Percentiles rank a stretch among this genome's conserved stretches.
Evolutionary conservation across 176 grass and related monocot species (phyloP).

Genomic region (Elaeis guineensis): DNA sequence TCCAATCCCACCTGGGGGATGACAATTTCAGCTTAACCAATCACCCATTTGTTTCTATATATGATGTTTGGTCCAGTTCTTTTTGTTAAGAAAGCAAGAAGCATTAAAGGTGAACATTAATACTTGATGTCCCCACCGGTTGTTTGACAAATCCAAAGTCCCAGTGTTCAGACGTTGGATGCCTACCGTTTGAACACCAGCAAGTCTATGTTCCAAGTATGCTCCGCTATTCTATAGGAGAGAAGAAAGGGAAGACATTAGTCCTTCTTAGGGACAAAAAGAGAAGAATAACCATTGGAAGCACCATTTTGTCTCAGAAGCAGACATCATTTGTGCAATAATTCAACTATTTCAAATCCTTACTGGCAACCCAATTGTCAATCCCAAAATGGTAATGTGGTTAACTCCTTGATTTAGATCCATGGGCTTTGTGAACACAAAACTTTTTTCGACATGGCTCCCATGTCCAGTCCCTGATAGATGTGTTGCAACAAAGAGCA

Average conservation of each 20-base stretch:
- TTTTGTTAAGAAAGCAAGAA: no score
- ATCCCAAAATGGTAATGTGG: conserved; percentile 41
- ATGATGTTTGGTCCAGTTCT: no score
- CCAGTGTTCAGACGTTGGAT: conserved; percentile 72
- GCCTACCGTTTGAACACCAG: conserved; percentile 34
- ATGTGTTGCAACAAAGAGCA: neutral
- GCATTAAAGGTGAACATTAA: neutral
- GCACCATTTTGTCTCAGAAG: no score
- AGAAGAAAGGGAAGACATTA: neutral
- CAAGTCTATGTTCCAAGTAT: conserved; percentile 58
- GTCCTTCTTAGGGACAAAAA: no score
- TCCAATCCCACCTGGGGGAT: conserved; percentile 31
- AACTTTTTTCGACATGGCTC: conserved; percentile 61
- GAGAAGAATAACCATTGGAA: no score
- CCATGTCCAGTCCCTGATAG: conserved; percentile 42
- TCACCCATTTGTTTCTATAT: no score
- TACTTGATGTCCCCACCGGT: conserved; percentile 69
- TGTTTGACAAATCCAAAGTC: conserved; percentile 58
- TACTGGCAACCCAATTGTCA: conserved; percentile 30
- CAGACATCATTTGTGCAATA: no score
- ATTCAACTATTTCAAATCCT: neutral
- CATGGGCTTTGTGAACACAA: conserved; percentile 37
- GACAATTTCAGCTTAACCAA: neutral
- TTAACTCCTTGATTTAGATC: conserved; percentile 44
- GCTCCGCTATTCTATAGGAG: conserved; percentile 63